Conservation (phyloP, 2,329 filamentous ascomycete species). For the Fusarium xylarioides region DNA sequence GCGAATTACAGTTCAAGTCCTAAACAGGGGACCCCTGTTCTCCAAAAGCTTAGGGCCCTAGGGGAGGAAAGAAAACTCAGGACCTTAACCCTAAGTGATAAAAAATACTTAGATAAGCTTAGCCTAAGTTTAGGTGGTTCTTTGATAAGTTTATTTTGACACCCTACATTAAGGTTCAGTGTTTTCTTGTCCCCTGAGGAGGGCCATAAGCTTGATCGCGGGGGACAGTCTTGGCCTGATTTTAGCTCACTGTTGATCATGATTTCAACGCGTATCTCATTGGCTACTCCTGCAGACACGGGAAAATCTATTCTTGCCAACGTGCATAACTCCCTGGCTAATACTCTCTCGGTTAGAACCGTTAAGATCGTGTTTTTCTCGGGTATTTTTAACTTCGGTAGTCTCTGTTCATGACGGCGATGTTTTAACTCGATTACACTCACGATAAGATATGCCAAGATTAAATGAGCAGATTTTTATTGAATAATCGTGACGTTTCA, state of each 20-base stretch:
- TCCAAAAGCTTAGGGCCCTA: neutral
- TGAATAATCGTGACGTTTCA: conserved; percentile 26
- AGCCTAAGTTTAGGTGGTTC: no score
- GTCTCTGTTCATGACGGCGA: conserved; percentile 13
- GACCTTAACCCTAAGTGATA: no score
- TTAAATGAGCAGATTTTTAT: neutral
- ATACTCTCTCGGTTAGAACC: neutral
- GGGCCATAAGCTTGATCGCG: conserved; percentile 10
- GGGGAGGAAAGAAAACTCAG: no score
- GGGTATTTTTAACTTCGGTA: conserved; percentile 18
- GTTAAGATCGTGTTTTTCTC: neutral
- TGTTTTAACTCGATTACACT: neutral
- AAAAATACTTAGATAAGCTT: no score
- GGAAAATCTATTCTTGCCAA: conserved; percentile 6
- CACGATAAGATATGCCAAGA: conserved; percentile 3
- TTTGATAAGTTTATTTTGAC: no score
- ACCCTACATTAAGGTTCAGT: no score
- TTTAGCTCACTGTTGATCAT: conserved; percentile 7
- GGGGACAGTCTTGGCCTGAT: conserved; percentile 3
- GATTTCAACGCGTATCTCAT: neutral
- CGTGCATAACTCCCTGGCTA: neutral
- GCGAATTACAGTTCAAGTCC: neutral
- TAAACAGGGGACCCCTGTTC: conserved; percentile 9
- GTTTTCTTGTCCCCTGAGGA: no score
- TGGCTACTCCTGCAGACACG: neutral